Conservation (phyloP, 129 eudicot species). For the Oenanthe sinensis region DNA sequence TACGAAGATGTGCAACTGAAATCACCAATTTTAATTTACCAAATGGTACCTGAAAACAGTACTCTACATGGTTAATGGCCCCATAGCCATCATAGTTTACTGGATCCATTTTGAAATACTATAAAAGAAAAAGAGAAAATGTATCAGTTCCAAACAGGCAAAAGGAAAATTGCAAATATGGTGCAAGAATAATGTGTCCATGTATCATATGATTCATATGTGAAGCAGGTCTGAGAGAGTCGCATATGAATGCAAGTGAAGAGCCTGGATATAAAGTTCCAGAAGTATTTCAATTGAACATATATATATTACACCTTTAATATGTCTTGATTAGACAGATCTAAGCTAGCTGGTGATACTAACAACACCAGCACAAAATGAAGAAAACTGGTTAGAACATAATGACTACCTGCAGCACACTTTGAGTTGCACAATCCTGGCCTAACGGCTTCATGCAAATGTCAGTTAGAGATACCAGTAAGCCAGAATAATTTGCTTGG, state of each 20-base stretch:
- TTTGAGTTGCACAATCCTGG: conserved; percentile 93
- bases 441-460: conserved; percentile 96
- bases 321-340: background rate
- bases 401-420: conserved; percentile 72
- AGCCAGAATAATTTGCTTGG: conserved; percentile 75
- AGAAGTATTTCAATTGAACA: background rate
- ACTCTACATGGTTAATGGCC: conserved; percentile 77
- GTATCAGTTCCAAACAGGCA: background rate
- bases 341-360: background rate
- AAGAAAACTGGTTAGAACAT: background rate
- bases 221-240: background rate
- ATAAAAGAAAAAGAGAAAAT: background rate
- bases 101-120: conserved; percentile 95
- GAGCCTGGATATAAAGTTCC: background rate
- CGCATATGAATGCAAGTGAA: background rate
- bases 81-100: conserved; percentile 65
- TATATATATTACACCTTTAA: background rate
- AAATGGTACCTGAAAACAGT: conserved; percentile 80
- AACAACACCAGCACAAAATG: background rate
- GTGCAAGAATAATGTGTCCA: background rate
- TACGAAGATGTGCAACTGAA: background rate
- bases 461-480: conserved; percentile 75
- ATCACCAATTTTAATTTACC: background rate
- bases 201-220: background rate
- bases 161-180: background rate